These are phyloP conservation scores for Candida chilensis DNA, from an alignment of 805 yeast species.

Conservation along the genomic window DNA sequence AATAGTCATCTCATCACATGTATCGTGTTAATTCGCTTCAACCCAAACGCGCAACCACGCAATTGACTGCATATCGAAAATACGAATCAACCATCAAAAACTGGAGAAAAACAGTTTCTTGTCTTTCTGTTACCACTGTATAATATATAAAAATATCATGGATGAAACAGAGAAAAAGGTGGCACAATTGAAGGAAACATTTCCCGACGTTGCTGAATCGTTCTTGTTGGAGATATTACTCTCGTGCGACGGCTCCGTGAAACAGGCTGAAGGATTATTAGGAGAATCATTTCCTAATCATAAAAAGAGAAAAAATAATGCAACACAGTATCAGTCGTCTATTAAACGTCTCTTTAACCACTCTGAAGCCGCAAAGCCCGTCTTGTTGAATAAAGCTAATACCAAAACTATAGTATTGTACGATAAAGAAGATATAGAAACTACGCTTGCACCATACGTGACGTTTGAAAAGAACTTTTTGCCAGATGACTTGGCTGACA, in stretches of 20 bases:
- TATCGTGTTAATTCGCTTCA: too few species aligned
- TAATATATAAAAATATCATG: too few species aligned
- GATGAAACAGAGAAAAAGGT: slow-evolving; percentile 35
- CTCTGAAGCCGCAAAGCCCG: not conserved
- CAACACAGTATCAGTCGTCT: slow-evolving; percentile 7
- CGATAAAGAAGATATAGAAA: slow-evolving; percentile 41
- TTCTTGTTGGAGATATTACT: slow-evolving; percentile 40
- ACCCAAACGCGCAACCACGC: too few species aligned
- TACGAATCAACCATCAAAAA: too few species aligned
- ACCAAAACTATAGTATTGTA: slow-evolving; percentile 28
- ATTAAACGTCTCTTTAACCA: slow-evolving; percentile 5
- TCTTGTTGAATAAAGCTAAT: slow-evolving; percentile 4
- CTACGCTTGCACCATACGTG: slow-evolving; percentile 36
- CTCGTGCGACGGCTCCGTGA: slow-evolving; percentile 44
- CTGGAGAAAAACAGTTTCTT: too few species aligned
- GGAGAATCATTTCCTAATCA: slow-evolving; percentile 16
- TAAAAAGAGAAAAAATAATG: slow-evolving; percentile 2
- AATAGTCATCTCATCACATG: too few species aligned
- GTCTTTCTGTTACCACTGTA: too few species aligned
- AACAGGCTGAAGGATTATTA: slow-evolving; percentile 28
- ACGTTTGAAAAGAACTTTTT: slow-evolving; percentile 42
- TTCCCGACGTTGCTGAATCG: slow-evolving; percentile 32
- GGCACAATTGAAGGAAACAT: slow-evolving; percentile 17
- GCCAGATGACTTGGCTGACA: slow-evolving; percentile 38
- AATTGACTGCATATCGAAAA: too few species aligned